Conservation (phyloP, 768 basidiomycete species). For the Leccinellum rugosiceps region DNA sequence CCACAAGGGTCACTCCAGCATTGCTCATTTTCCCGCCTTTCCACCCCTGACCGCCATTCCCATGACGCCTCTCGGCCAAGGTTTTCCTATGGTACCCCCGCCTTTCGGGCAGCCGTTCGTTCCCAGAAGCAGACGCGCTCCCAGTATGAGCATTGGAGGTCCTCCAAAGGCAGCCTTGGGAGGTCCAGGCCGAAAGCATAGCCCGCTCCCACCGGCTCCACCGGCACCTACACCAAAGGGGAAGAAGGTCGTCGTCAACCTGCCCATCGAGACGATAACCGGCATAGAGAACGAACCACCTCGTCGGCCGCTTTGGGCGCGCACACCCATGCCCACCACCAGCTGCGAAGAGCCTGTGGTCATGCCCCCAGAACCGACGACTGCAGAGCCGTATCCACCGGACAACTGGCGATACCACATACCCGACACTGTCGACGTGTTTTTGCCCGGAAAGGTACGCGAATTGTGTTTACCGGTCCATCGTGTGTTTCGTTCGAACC, state of each 20-base stretch:
- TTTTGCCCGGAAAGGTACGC: conserved; percentile 75
- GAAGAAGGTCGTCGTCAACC: conserved; percentile 68
- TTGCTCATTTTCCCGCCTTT: conserved; percentile 63
- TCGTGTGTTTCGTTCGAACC: not conserved
- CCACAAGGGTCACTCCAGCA: conserved; percentile 53
- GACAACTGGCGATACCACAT: conserved; percentile 55
- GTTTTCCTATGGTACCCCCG: conserved; percentile 51
- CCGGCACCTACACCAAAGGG: conserved; percentile 41
- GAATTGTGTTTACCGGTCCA: conserved; percentile 3
- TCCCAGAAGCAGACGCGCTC: conserved; percentile 61
- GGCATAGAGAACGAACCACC: conserved; percentile 37
- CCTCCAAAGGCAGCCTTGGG: conserved; percentile 87
- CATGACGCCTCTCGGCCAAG: conserved; percentile 57
- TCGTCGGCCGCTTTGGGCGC: conserved; percentile 55
- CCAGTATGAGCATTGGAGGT: conserved; percentile 70
- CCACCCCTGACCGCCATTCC: conserved; percentile 54
- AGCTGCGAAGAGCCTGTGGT: conserved; percentile 29
- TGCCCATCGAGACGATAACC: conserved; percentile 64
- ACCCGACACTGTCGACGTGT: conserved; percentile 74
- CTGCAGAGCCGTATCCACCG: conserved; percentile 60
- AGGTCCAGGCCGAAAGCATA: conserved; percentile 73
- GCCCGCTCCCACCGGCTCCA: conserved; percentile 49
- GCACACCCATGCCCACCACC: conserved; percentile 47
- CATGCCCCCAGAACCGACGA: conserved; percentile 34
- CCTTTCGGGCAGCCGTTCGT: conserved; percentile 50